Conservation (phyloP, 257 asterid species). For the Lithospermum erythrorhizon region DNA sequence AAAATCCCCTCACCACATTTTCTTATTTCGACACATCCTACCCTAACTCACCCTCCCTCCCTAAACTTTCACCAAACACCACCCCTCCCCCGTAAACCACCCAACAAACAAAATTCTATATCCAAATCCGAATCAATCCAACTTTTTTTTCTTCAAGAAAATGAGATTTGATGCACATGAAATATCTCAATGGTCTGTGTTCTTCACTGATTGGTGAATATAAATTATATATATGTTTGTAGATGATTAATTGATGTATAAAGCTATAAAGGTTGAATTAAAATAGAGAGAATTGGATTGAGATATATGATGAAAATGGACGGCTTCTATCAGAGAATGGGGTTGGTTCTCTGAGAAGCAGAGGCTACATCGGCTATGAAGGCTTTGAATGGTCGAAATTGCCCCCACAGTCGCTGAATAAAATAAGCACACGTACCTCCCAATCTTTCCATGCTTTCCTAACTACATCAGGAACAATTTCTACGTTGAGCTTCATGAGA, state of each 20-base stretch:
- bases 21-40: too few relatives aligned
- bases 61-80: too few relatives aligned
- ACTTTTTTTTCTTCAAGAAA: not conserved
- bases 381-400: too few relatives aligned
- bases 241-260: not conserved
- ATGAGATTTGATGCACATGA: not conserved
- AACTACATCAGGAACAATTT: slow-evolving; percentile 16
- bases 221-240: too few relatives aligned
- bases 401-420: too few relatives aligned
- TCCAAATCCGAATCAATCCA: slow-evolving; percentile 22
- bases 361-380: too few relatives aligned
- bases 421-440: slow-evolving; percentile 26
- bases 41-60: too few relatives aligned
- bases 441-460: slow-evolving; percentile 20
- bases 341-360: slow-evolving; percentile 7
- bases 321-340: slow-evolving; percentile 17
- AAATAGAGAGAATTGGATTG: not conserved
- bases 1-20: too few relatives aligned
- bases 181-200: too few relatives aligned
- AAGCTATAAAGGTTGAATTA: slow-evolving; percentile 1
- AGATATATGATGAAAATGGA: slow-evolving; percentile 10
- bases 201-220: not conserved
- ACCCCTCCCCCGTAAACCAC: too few relatives aligned
- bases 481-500: too few relatives aligned
- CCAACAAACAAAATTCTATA: slow-evolving; percentile 12